Evolutionary conservation across 192 early-diverging fungal species (phyloP), one percentile per base, ranked within the genome.

Genomic region (Spinellus fusiger): DNA sequence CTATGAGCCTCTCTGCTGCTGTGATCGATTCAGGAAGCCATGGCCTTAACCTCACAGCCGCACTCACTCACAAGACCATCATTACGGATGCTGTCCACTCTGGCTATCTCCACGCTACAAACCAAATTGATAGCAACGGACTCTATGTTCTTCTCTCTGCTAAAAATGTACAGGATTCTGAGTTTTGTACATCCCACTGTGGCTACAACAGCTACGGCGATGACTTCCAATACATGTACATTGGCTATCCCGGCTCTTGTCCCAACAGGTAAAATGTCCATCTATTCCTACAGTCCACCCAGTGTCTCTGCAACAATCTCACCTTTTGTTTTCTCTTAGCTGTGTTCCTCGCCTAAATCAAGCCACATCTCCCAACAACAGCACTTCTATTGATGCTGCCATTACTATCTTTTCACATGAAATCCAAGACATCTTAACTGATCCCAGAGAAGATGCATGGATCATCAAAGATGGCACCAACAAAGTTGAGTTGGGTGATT

Each of bases 361-460:
- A 12, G 40, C 47, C 16, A 31, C 46, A 26, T 68, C 66, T 22
- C 66, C 66, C 16, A 68, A 68, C 46, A 55, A 55, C 26, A 48
- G 53, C 6, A 40, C 66, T 0, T 49, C 53, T 20, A 59, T 68
- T 2, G 66, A 68, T 47, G 59, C 59, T 6, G 54, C 54, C 23
- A 61, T 68, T 27, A 61, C 50, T 7, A 68, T 68, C 2, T 55
- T 68, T 31, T 59, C 66, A 18, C 66, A 68, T 22, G 66, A 68
- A 56, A 23, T 68, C 25, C 59, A 56, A 23, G 66, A 68, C 37
- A 54, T 68, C 2, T 55, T 68, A 32, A 68, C 66, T 32, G 60
- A 68, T 26, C 66, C 66, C 9, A 52, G 33, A 18, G 49, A 56
- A 33, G 33, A 68, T 57, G 66, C 59, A 27, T 68, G 59, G 58